Percentiles rank a stretch among this genome's conserved stretches.
These are phyloP conservation scores for Athelia sp. DNA, from an alignment of 1,284 basidiomycete species.

Conservation along the genomic window DNA sequence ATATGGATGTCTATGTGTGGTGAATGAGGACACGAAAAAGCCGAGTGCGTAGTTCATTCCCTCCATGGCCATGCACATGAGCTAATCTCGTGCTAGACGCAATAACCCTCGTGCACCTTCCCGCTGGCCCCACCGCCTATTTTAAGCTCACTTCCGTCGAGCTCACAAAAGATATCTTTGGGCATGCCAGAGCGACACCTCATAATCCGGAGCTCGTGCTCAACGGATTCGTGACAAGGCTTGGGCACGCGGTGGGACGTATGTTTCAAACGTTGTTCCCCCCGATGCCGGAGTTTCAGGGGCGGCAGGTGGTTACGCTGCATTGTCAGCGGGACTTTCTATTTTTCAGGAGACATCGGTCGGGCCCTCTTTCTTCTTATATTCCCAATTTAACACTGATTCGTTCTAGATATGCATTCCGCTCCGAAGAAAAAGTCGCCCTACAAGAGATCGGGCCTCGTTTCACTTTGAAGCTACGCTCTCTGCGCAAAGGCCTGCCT, in stretches of 20 bases:
- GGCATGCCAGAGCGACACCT: constrained; percentile 88
- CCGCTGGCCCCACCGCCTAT: constrained; percentile 91
- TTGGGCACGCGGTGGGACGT: constrained; percentile 89
- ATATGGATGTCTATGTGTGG: constrained; percentile 86
- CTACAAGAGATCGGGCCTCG: constrained; percentile 98
- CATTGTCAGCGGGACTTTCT: constrained; percentile 98
- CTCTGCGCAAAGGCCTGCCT: constrained; percentile 86
- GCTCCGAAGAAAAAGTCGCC: constrained; percentile 85
- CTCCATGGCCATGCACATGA: constrained; percentile 10
- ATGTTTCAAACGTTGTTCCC: constrained; percentile 97
- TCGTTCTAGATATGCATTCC: constrained; percentile 78
- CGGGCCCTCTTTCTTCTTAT: constrained; percentile 4
- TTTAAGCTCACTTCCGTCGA: constrained; percentile 92
- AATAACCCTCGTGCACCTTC: constrained; percentile 88
- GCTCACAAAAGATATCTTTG: constrained; percentile 82
- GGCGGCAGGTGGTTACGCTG: constrained; percentile 94
- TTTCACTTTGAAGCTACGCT: constrained; percentile 92
- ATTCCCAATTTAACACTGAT: neutral
- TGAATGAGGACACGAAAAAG: constrained; percentile 93
- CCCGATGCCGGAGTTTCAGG: constrained; percentile 92
- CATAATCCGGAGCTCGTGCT: constrained; percentile 96
- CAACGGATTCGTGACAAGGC: constrained; percentile 91
- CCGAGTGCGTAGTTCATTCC: constrained; percentile 63
- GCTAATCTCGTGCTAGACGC: constrained; percentile 54
- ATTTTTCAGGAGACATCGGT: constrained; percentile 95